These are phyloP conservation scores for Phaseolus coccineus DNA, from an alignment of 331 rosid genomes.

Conservation along the genomic window DNA sequence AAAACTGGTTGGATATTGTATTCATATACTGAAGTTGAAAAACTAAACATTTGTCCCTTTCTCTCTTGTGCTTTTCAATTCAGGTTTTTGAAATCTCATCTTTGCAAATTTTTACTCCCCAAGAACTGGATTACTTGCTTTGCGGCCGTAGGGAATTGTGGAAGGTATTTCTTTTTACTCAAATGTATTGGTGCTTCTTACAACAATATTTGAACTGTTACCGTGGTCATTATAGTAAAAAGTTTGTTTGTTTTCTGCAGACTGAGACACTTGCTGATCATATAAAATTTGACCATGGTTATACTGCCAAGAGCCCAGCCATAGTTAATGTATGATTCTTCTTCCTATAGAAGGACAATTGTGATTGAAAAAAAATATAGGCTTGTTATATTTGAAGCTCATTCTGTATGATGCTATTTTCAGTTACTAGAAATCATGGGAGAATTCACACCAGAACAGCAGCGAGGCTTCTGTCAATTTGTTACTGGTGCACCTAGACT, in stretches of 20 bases:
- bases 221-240: background rate
- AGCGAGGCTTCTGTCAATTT: conserved; percentile 84
- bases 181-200: background rate
- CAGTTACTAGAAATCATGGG: conserved; percentile 91
- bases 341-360: background rate
- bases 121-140: conserved; percentile 91
- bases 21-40: conserved; percentile 16
- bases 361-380: background rate
- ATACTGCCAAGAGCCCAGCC: conserved; percentile 96
- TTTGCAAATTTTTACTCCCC: conserved; percentile 86
- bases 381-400: conserved; percentile 26
- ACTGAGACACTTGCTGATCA: conserved; percentile 92
- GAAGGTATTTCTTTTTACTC: conserved; percentile 65
- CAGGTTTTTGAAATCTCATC: conserved; percentile 92
- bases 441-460: conserved; percentile 81
- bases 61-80: conserved; percentile 26
- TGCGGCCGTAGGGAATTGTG: conserved; percentile 98
- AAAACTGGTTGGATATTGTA: conserved; percentile 15
- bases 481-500: conserved; percentile 91
- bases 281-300: conserved; percentile 97
- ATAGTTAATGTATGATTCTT: conserved; percentile 76
- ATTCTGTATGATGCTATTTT: conserved; percentile 34
- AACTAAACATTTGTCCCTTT: conserved; percentile 27
- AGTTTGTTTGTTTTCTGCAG: conserved; percentile 53
- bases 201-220: conserved; percentile 23